Base-by-base conservation (phyloP, 176 grass and related monocot genomes). In the Elaeis guineensis region DNA sequence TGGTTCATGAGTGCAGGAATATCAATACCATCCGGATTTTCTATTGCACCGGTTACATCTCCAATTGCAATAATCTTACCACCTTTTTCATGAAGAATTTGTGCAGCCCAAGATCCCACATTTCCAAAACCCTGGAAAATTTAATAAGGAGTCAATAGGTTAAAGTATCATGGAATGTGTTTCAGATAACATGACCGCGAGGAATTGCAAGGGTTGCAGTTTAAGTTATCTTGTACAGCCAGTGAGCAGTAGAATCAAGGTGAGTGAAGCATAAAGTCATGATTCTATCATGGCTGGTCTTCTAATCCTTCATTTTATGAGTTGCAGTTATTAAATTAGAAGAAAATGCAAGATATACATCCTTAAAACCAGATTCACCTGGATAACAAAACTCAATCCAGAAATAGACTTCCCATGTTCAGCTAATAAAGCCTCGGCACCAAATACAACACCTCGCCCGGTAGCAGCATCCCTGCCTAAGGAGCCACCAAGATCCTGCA, bases 401-500 rank as follows among this genome's bases (percentile, higher is more conserved):
- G 79, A 63, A 80, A 97, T 85, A 14, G 62, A 80, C 61, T 92
- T 91, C 21, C 84, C 93, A 26, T 92, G 62, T 78, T 97, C 87
- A 67, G 78, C 93, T 52, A 97, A 61, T 55, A 97, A 69, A 67
- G 87, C 70, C 61, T 97, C 81, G 3, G 78, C 88, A 50, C 87
- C 93, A 61, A 80, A 97, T 66, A 89, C 66, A 25, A 97, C 84
- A 51, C 93, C 93, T 53, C 84, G 77, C 30, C 93, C 93, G 28
- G 93, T 97, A 50, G 93, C 93, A 35, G 87, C 93, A 85, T 97
- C 93, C 60, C 93, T 83, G 64, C 93, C 93, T 49, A 97, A 52
- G 51, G 93, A 97, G 54, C 93, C 93, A 18, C 93, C 87, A 73
- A 97, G 93, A 81, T 97, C 93, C 93, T 97, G 82, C 5, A 67